Evolutionary conservation across 2,329 filamentous ascomycete genomes (phyloP).

Genomic region (Trichophyton mentagrophytes): DNA sequence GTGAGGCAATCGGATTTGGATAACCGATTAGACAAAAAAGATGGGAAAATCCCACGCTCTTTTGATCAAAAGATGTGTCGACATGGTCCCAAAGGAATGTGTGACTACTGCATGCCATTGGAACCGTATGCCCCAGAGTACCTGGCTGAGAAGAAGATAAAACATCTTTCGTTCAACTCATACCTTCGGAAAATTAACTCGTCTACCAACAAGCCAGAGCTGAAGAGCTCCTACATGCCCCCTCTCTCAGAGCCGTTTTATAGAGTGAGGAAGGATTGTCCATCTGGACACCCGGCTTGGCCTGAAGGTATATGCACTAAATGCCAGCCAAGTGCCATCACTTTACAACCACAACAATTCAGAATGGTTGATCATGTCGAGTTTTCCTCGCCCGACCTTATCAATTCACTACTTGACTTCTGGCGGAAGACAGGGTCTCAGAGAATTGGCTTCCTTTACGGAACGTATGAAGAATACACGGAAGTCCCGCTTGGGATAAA

Average conservation of each 20-base stretch:
- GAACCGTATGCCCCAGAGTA: slow-evolving; percentile 89
- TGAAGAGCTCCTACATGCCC: slow-evolving; percentile 89
- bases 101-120: slow-evolving; percentile 94
- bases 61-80: slow-evolving; percentile 78
- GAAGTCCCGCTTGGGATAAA: slow-evolving; percentile 91
- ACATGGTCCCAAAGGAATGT: slow-evolving; percentile 96
- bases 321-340: slow-evolving; percentile 94
- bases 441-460: slow-evolving; percentile 80
- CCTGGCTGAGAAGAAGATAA: slow-evolving; percentile 91
- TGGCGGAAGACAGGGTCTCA: slow-evolving; percentile 85
- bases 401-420: slow-evolving; percentile 81
- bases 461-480: slow-evolving; percentile 76
- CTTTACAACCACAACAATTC: slow-evolving; percentile 80
- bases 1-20: slow-evolving; percentile 81
- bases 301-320: slow-evolving; percentile 96
- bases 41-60: slow-evolving; percentile 74
- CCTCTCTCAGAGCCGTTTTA: slow-evolving; percentile 88
- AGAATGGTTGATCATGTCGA: slow-evolving; percentile 98
- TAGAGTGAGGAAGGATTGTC: slow-evolving; percentile 76
- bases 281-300: slow-evolving; percentile 84
- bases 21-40: slow-evolving; percentile 68
- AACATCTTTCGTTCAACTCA: slow-evolving; percentile 92
- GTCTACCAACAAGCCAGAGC: slow-evolving; percentile 89
- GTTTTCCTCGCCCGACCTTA: slow-evolving; percentile 70
- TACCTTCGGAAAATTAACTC: slow-evolving; percentile 91